phyloP scores from a whole-genome alignment of 129 eudicot species.

The Arctium lappa region DNA sequence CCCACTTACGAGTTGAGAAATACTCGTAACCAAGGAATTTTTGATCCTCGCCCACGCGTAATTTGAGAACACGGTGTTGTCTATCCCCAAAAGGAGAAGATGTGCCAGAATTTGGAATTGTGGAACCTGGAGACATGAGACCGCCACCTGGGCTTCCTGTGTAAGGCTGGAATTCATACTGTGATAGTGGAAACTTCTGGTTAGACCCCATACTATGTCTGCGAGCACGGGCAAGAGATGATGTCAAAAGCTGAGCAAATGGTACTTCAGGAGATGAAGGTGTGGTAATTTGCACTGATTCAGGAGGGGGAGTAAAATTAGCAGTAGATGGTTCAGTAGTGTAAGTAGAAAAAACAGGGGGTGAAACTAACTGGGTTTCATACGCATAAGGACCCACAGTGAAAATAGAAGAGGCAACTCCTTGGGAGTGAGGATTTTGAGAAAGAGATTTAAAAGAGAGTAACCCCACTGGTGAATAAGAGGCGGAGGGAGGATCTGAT shows the following conservation, averaged over 20 bases:
- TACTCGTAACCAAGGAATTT: conserved; percentile 69
- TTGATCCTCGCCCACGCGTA: conserved; percentile 58
- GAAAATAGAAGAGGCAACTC: conserved; percentile 59
- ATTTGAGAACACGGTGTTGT: conserved; percentile 45
- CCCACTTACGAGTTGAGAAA: conserved; percentile 61
- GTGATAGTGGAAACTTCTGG: conserved; percentile 55
- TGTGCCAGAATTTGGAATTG: conserved; percentile 78
- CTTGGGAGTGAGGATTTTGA: conserved; percentile 42
- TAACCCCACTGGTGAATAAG: conserved; percentile 66
- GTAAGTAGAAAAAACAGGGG: conserved; percentile 88
- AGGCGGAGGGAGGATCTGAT: conserved; percentile 83
- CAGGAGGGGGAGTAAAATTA: conserved; percentile 93
- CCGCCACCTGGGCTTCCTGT: conserved; percentile 59
- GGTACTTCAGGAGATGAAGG: conserved; percentile 99
- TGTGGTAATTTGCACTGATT: conserved; percentile 81
- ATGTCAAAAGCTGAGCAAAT: conserved; percentile 81
- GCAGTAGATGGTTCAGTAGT: conserved; percentile 98
- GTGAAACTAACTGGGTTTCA: conserved; percentile 95
- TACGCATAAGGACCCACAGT: conserved; percentile 92
- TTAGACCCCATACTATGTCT: conserved; percentile 52
- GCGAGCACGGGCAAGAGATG: conserved; percentile 61
- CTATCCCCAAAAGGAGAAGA: conserved; percentile 80
- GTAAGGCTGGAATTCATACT: conserved; percentile 61
- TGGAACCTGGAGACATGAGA: conserved; percentile 69
- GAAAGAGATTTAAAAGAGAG: conserved; percentile 67